Evolutionary conservation across 2,329 filamentous ascomycete species (phyloP).

Genomic region (Sporothrix phasma): DNA sequence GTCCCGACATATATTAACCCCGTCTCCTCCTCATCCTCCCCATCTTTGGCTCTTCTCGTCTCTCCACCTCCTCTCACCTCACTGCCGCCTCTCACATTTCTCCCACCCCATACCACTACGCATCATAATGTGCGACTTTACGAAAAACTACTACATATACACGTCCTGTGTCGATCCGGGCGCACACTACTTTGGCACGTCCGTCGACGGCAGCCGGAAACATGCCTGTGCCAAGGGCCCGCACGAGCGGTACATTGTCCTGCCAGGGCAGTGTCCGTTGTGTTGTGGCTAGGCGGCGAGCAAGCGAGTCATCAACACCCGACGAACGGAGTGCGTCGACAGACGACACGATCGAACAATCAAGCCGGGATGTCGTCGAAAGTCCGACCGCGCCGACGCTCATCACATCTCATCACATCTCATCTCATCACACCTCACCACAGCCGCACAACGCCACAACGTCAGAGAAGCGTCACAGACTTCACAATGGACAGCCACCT

Average conservation of each 20-base stretch:
- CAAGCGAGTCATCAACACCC: neutral
- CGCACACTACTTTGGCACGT: conserved; percentile 60
- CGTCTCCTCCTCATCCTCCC: neutral
- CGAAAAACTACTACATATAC: conserved; percentile 71
- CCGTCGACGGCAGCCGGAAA: conserved; percentile 54
- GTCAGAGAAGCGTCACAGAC: neutral
- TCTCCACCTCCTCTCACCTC: neutral
- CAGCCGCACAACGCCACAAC: neutral
- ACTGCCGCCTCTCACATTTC: neutral
- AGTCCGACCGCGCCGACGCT: neutral
- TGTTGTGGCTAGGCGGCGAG: conserved; percentile 26
- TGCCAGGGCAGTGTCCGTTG: conserved; percentile 52
- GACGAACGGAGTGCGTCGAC: neutral
- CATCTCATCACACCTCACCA: neutral
- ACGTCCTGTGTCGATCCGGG: conserved; percentile 58
- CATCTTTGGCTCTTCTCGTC: neutral
- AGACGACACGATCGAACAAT: neutral
- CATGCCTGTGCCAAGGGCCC: conserved; percentile 52
- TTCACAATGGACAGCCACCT: neutral
- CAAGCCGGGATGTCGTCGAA: too few species aligned
- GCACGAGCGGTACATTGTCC: conserved; percentile 64
- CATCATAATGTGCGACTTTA: conserved; percentile 50
- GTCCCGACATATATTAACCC: neutral
- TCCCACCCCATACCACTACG: neutral
- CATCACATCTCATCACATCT: too few species aligned